These are phyloP conservation scores for Lentinula sp. DNA, from an alignment of 768 basidiomycete species.

Conservation along the genomic window DNA sequence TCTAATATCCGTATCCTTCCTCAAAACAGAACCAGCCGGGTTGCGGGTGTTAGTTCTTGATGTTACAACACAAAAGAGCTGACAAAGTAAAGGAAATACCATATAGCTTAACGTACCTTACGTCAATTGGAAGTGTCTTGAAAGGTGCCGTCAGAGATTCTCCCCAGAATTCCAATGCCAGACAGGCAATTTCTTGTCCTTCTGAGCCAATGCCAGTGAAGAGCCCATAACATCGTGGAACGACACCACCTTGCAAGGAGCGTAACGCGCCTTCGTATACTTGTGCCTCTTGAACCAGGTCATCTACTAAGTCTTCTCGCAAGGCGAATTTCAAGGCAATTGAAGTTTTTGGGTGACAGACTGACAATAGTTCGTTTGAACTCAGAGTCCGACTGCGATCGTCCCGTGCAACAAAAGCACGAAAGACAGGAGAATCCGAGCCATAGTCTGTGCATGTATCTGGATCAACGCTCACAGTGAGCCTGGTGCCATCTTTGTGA, in stretches of 20 bases:
- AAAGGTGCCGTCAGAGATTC: conserved; percentile 26
- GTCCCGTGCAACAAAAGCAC: conserved; percentile 14
- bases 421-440: conserved; percentile 32
- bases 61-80: neutral
- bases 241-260: conserved; percentile 24
- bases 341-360: neutral
- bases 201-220: conserved; percentile 24
- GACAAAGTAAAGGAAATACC: neutral
- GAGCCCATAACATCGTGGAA: conserved; percentile 29
- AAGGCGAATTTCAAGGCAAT: conserved; percentile 29
- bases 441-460: conserved; percentile 25
- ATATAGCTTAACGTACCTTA: conserved; percentile 22
- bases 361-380: conserved; percentile 3
- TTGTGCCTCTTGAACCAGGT: conserved; percentile 26
- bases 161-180: conserved; percentile 31
- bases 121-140: conserved; percentile 18
- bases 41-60: neutral
- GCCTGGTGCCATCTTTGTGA: neutral
- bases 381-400: neutral
- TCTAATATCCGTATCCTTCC: conserved; percentile 26
- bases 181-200: conserved; percentile 28
- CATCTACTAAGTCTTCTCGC: conserved; percentile 28
- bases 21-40: neutral
- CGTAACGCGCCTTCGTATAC: conserved; percentile 24
- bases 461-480: conserved; percentile 24